Evolutionary conservation across 2,329 filamentous ascomycete genomes (phyloP).

Genomic region (Annulohypoxylon truncatum): DNA sequence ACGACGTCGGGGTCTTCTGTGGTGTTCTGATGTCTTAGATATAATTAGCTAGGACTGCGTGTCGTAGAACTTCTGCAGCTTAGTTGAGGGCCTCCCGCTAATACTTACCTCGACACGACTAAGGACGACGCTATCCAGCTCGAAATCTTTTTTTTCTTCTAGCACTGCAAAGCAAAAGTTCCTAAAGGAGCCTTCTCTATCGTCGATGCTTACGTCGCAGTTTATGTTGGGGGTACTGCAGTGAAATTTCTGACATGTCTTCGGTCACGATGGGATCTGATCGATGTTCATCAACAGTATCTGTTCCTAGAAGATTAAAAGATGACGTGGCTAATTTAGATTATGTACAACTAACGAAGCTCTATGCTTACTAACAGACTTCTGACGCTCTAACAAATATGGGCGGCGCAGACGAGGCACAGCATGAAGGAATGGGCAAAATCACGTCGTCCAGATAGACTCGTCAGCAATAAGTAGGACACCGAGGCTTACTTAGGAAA

Average conservation of each 20-base stretch:
- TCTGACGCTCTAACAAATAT: background rate
- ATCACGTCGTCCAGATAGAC: background rate
- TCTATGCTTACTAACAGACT: conserved; percentile 1
- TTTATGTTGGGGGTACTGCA: background rate
- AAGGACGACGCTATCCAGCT: background rate
- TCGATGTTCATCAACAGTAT: background rate
- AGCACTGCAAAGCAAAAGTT: background rate
- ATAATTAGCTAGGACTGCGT: background rate
- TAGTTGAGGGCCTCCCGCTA: background rate
- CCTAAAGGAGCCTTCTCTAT: background rate
- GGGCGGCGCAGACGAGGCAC: conserved; percentile 6
- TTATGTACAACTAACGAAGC: background rate
- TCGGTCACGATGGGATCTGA: background rate
- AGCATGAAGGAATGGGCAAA: background rate
- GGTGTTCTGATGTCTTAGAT: conserved; percentile 3
- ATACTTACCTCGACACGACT: background rate
- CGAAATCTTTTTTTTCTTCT: background rate
- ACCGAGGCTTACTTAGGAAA: background rate
- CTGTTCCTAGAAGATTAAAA: background rate
- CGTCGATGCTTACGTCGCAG: background rate
- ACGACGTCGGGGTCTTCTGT: background rate
- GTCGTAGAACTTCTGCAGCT: background rate
- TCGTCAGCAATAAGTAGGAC: background rate
- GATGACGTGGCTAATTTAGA: background rate
- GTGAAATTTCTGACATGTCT: background rate